Base-by-base conservation (phyloP, 441 rosid genomes). In the Iberis amara region DNA sequence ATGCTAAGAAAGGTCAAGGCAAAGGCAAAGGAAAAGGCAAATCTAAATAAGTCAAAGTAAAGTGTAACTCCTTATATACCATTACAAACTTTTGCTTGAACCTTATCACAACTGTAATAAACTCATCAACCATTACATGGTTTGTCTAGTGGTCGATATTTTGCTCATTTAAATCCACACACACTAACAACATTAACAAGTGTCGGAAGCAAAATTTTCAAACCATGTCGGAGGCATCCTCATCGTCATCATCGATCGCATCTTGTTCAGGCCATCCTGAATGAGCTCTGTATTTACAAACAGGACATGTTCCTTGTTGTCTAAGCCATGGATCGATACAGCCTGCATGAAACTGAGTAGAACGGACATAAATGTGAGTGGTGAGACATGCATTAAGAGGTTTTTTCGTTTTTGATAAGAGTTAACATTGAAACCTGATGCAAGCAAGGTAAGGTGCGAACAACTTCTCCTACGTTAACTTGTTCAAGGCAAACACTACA, bases 231-330 rank as follows among this genome's bases (percentile, higher is more conserved):
- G 92, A 77, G 46, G 74, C 85, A 60, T 75, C n/a, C n/a, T n/a
- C 82, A 8, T 40, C 30, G 0, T 26, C 32, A 32, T 72, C 81
- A 9, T 42, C 38, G 8, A 63, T 80, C 55, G 33, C 79, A 39
- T 72, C 79, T 39, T 53, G 69, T 57, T 73, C 89, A 13, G 57
- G 80, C 92, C 89, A 78, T 66, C 78, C 76, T 4, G 85, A 72
- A 61, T 77, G 84, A 49, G 83, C 97, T 70, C 71, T 74, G 73
- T 71, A 79, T 63, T 86, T 86, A 71, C 97, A 86, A 23, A 86
- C 89, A 5, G 96, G 97, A 65, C 96, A 90, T 9, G 96, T 89
- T 60, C 94, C 96, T 60, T 90, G 95, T 55, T 82, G 96, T 66
- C 78, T 67, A 60, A 84, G 72, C 96, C 97, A 89, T 0, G 94